These are phyloP conservation scores for Neofusicoccum sp. DNA, from an alignment of 2,329 filamentous ascomycete genomes.

Conservation along the genomic window DNA sequence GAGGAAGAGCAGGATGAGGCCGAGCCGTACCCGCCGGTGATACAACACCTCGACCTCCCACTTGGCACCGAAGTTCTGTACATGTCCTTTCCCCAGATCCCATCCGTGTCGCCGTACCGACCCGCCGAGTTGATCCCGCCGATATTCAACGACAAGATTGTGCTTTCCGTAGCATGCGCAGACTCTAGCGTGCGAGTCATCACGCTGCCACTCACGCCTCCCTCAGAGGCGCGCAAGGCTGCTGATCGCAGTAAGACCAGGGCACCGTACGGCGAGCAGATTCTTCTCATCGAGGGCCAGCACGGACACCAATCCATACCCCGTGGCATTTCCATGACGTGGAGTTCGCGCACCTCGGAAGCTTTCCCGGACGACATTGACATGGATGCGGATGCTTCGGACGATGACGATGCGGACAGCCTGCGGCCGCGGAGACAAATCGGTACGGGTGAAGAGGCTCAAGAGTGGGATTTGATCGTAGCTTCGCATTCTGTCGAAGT, in stretches of 20 bases:
- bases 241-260: conserved; percentile 32
- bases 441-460: conserved; percentile 28
- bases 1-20: conserved; percentile 62
- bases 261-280: conserved; percentile 47
- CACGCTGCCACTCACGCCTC: conserved; percentile 57
- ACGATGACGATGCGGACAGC: conserved; percentile 27
- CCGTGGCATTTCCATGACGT: conserved; percentile 55
- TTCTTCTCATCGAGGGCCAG: conserved; percentile 50
- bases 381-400: conserved; percentile 35
- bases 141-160: conserved; percentile 53
- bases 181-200: conserved; percentile 61
- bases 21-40: conserved; percentile 56
- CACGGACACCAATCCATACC: conserved; percentile 55
- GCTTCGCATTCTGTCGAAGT: conserved; percentile 45
- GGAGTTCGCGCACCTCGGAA: conserved; percentile 39
- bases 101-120: conserved; percentile 33
- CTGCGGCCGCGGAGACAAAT: conserved; percentile 11
- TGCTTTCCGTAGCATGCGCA: conserved; percentile 58
- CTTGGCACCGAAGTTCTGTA: conserved; percentile 57
- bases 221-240: conserved; percentile 46
- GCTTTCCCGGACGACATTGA: conserved; percentile 31
- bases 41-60: conserved; percentile 58
- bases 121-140: conserved; percentile 45
- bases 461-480: conserved; percentile 44
- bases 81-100: conserved; percentile 52